Evolutionary conservation across 345 rosid genomes (phyloP), one percentile per base, ranked within the genome.

Genomic region (Syzygium oleosum): DNA sequence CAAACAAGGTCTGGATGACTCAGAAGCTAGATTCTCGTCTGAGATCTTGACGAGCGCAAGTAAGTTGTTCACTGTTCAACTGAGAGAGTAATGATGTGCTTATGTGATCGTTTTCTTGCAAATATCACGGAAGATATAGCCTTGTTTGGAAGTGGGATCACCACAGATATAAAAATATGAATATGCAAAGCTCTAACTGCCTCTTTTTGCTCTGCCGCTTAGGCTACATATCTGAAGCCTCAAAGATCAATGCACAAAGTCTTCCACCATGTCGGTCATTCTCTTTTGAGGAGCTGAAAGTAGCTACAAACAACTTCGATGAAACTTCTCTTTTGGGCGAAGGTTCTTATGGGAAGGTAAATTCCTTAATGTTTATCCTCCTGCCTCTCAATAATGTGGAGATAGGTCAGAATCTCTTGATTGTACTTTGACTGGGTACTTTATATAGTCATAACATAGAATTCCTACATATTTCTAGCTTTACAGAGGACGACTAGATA

Each of bases 311-410:
- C 9, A 90, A 94, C 89, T 98, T 98, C 11, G 88, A 92, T 91
- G 91, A 95, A 55, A 90, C 94, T 27, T 88, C 93, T 85, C 93
- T 92, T 84, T 89, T 98, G 87, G 99, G 98, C 61, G 98, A 95
- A 92, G 97, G 99, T 90, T 93, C 94, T 65, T 83, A 43, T n/a
- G 99, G 99, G 88, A 96, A 96, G 99, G 99, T 98, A 93, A 52
- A 73, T 86, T 61, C 55, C 84, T 12, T 73, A 49, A 10, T 73
- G 25, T 19, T 34, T 73, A 19, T 73, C 46, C 80, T 73, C 46
- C 83, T 73, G 83, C 49, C 49, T 73, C 83, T 73, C 49, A 19
- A 73, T 73, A 73, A 19, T 19, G 49, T 5, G 41, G 22, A 73
- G 83, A 38, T 73, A 38, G 83, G 83, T 38, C 49, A 38, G 83